These are phyloP conservation scores for Blastobotrys petasosporus DNA, from an alignment of 1,139 yeast genomes.

Conservation along the genomic window DNA sequence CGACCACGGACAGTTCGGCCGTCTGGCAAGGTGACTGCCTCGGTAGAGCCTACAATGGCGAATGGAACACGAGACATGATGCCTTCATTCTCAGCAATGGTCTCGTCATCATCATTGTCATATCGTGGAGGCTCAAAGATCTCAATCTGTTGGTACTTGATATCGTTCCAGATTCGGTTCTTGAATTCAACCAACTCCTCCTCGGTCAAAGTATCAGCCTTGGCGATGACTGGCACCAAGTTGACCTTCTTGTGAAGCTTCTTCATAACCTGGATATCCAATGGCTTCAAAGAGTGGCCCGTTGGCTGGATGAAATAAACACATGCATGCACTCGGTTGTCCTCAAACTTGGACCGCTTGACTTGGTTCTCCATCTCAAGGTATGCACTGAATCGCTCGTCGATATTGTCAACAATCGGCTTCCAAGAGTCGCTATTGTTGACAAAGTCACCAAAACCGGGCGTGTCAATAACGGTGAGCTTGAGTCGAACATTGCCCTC, in stretches of 20 bases:
- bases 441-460: conserved; percentile 90
- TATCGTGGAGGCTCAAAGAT: conserved; percentile 74
- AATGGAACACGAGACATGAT: conserved; percentile 75
- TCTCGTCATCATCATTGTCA: conserved; percentile 82
- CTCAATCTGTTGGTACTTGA: conserved; percentile 67
- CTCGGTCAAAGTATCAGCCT: conserved; percentile 87
- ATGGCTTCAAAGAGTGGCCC: conserved; percentile 84
- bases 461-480: conserved; percentile 81
- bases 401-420: conserved; percentile 88
- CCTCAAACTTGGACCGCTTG: conserved; percentile 67
- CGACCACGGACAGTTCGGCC: conserved; percentile 89
- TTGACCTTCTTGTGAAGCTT: conserved; percentile 87
- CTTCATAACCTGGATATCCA: conserved; percentile 86
- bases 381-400: conserved; percentile 76
- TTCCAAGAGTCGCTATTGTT: conserved; percentile 88
- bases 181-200: conserved; percentile 78
- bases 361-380: conserved; percentile 88
- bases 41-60: conserved; percentile 90
- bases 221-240: conserved; percentile 90
- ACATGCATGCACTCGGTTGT: conserved; percentile 94
- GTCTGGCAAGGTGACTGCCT: conserved; percentile 62
- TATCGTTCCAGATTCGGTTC: conserved; percentile 62
- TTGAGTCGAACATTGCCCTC: conserved; percentile 90
- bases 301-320: conserved; percentile 95
- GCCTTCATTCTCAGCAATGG: conserved; percentile 54